These are phyloP conservation scores for Calycina herbarum DNA, from an alignment of 2,329 filamentous ascomycete species.

Conservation along the genomic window DNA sequence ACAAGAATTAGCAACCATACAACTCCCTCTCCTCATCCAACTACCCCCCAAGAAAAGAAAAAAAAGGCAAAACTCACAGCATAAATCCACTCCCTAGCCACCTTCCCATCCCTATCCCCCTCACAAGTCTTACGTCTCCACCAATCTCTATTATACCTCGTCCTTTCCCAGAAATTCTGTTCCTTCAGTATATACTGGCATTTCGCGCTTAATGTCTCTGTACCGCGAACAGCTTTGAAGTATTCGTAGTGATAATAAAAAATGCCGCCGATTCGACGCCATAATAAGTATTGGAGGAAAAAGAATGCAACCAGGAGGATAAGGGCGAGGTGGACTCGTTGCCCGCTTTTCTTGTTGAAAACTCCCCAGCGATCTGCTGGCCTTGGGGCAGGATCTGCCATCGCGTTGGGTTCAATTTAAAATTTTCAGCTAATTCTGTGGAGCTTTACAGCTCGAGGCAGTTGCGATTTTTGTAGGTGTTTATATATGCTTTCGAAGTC, in stretches of 20 bases:
- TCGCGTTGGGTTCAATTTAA: background rate
- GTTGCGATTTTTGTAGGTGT: background rate
- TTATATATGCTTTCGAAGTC: background rate
- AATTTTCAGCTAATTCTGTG: background rate
- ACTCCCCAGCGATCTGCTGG: background rate
- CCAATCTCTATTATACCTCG: slow-evolving; percentile 10
- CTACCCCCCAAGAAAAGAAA: background rate
- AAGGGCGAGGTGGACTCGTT: background rate
- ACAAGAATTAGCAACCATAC: background rate
- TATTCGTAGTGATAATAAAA: background rate
- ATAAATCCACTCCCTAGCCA: slow-evolving; percentile 1
- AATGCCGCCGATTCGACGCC: background rate
- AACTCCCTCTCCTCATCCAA: background rate
- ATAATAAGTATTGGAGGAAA: background rate
- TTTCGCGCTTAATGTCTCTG: slow-evolving; percentile 43
- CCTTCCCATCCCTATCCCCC: slow-evolving; percentile 6
- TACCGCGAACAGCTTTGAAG: background rate
- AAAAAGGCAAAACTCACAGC: background rate
- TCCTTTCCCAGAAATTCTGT: slow-evolving; percentile 6
- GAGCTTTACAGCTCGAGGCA: background rate
- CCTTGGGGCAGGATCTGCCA: background rate
- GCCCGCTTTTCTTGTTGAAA: background rate
- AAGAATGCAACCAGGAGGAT: background rate
- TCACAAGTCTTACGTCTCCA: slow-evolving; percentile 13
- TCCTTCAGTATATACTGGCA: slow-evolving; percentile 3